Conservation (phyloP, 1,139 yeast genomes). For the Pichia inconspicua region DNA sequence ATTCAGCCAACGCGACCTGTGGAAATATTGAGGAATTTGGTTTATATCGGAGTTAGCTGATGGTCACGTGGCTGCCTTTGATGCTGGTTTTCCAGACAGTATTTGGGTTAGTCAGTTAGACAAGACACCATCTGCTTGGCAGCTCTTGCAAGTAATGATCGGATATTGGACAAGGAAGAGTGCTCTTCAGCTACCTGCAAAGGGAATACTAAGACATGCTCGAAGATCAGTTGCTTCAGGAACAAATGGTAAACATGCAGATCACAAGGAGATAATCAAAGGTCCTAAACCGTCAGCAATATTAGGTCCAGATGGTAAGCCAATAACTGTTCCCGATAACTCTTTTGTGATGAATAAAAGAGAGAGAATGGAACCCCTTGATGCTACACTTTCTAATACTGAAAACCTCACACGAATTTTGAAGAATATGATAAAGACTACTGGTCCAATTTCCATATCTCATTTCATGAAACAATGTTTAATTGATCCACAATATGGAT, state of each 20-base stretch:
- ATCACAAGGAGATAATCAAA: neutral
- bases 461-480: conserved; percentile 78
- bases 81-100: too few species aligned
- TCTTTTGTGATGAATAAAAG: conserved; percentile 1
- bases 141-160: neutral
- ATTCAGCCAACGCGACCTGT: neutral
- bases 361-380: conserved; percentile 3
- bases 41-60: too few species aligned
- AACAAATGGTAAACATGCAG: neutral
- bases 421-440: conserved; percentile 50
- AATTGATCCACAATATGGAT: conserved; percentile 71
- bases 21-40: too few species aligned
- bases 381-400: conserved; percentile 5
- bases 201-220: neutral
- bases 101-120: too few species aligned
- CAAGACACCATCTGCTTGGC: too few species aligned
- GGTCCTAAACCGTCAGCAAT: neutral
- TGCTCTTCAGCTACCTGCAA: neutral
- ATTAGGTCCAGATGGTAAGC: conserved; percentile 11
- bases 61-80: too few species aligned
- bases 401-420: conserved; percentile 28
- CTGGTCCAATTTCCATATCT: conserved; percentile 71
- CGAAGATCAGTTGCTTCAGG: neutral
- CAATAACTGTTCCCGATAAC: neutral
- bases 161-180: neutral